These are phyloP conservation scores for Fusarium floridanum DNA, from an alignment of 2,329 filamentous ascomycete species.

Conservation along the genomic window DNA sequence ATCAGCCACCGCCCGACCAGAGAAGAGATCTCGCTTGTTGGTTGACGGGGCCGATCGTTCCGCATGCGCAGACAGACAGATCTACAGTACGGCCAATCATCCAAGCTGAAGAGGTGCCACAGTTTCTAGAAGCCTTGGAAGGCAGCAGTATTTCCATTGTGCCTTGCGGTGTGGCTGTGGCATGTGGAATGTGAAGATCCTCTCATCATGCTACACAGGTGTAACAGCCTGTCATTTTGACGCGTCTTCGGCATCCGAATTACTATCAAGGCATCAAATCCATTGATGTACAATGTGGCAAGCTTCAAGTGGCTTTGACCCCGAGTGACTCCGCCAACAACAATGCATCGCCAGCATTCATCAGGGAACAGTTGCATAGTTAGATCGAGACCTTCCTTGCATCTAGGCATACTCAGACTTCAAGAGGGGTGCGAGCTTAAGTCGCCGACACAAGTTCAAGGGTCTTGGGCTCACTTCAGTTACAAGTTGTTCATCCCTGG, in stretches of 20 bases:
- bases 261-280: neutral
- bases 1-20: slow-evolving; percentile 15
- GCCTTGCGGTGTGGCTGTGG: neutral
- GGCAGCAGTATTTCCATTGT: neutral
- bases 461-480: neutral
- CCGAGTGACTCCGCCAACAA: neutral
- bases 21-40: neutral
- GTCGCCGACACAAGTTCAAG: neutral
- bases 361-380: too few relatives aligned
- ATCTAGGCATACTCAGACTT: neutral
- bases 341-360: neutral
- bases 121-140: neutral
- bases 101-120: neutral
- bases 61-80: neutral
- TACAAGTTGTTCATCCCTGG: neutral
- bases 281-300: neutral
- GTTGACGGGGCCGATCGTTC: neutral
- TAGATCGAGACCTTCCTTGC: neutral
- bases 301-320: neutral
- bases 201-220: neutral
- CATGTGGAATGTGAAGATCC: neutral
- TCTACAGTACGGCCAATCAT: neutral
- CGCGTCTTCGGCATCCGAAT: neutral
- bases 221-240: neutral
- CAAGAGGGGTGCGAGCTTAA: neutral